Evolutionary conservation across 2,329 filamentous ascomycete genomes (phyloP), one percentile per base, ranked within the genome.

Genomic region (Aspergillus calidoustus): DNA sequence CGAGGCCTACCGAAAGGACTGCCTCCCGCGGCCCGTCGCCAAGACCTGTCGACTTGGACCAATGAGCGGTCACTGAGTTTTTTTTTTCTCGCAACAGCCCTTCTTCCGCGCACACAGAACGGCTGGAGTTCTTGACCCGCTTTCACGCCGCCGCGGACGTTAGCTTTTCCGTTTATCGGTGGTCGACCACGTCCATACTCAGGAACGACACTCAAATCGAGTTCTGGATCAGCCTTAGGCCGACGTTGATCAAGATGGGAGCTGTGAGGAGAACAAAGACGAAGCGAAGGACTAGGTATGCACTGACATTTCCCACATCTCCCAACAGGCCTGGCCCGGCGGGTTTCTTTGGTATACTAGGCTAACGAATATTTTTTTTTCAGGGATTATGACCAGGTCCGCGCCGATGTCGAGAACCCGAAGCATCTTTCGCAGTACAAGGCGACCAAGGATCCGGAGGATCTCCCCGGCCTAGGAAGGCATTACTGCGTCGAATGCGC

Each of bases 401-500:
- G 93, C 74, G 87, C 88, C 67, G 95, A 99, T 77, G 79, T 97
- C 60, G 82, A 84, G 66, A 91, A 89, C 34, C 86, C 91, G 22
- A 91, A 89, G 75, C 93, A 98, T 74, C 87, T 99, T 38, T 81
- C 87, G 51, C 87, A 91, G 67, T 93, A 89, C 83, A 91, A 93
- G 74, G 85, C 88, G 54, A 87, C 88, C 48, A 96, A 97, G 74
- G 87, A 90, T 6, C 80, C 86, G 23, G 94, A 98, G 74, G 95
- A 98, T 72, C 84, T 97, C 41, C 95, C 95, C 3, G 94, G 89
- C 0, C 83, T 97, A 53, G 95, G 95, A 28, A 84, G 87, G 69
- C 89, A 89, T 76, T 98, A 97, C 79, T 99, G 95, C 77, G 83
- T 90, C 17, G 91, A 97, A 78, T 99, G 95, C 77, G 90, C 95